Conservation (phyloP, 1,139 yeast genomes). For the Diutina mesorugosa region DNA sequence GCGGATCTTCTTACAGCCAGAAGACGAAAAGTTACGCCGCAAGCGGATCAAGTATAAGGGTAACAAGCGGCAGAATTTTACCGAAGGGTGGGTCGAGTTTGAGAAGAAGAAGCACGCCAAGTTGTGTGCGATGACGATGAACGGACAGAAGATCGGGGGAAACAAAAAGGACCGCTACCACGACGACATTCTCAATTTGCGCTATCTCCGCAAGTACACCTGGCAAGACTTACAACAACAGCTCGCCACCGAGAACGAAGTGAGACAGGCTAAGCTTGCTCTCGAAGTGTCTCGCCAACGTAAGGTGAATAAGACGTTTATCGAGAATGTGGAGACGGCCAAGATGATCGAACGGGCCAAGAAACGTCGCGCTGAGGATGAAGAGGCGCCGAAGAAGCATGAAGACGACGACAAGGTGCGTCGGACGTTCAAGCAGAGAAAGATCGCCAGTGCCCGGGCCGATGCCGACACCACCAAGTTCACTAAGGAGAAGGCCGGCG, state of each 20-base stretch:
- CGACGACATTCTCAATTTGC: constrained; percentile 86
- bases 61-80: constrained; percentile 77
- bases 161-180: constrained; percentile 85
- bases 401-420: constrained; percentile 8
- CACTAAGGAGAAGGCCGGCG: constrained; percentile 31
- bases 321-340: constrained; percentile 75
- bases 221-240: constrained; percentile 95
- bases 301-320: constrained; percentile 71
- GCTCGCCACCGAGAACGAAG: constrained; percentile 80
- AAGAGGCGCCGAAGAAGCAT: constrained; percentile 13
- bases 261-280: constrained; percentile 75
- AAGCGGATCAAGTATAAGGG: constrained; percentile 80
- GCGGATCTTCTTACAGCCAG: constrained; percentile 79
- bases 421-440: constrained; percentile 51
- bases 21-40: constrained; percentile 51
- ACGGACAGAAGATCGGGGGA: constrained; percentile 86
- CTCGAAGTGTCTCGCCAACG: constrained; percentile 85
- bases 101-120: constrained; percentile 76
- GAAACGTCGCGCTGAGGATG: constrained; percentile 9
- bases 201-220: constrained; percentile 81
- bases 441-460: constrained; percentile 52
- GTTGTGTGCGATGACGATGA: constrained; percentile 71
- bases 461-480: constrained; percentile 36
- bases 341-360: constrained; percentile 50
- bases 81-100: constrained; percentile 98